These are phyloP conservation scores for Tephrocybe sp. DNA, from an alignment of 768 basidiomycete species.

Conservation along the genomic window DNA sequence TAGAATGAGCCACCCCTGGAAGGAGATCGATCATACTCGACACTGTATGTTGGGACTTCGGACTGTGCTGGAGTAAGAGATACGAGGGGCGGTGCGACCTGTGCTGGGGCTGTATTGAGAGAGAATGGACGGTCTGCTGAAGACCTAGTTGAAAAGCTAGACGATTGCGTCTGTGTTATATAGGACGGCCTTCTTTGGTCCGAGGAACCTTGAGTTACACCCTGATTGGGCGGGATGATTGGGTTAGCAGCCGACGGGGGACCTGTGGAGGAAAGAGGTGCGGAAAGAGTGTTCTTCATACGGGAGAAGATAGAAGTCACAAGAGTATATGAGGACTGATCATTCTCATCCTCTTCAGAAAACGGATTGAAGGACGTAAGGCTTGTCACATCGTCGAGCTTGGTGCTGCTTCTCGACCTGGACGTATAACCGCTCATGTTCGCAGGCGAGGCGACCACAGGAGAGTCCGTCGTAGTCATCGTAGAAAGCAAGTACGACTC, in stretches of 20 bases:
- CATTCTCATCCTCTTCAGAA: slow-evolving; percentile 90
- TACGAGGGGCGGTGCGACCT: slow-evolving; percentile 78
- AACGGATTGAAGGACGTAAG: slow-evolving; percentile 91
- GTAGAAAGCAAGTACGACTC: neutral
- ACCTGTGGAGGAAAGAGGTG: slow-evolving; percentile 60
- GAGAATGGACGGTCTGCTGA: slow-evolving; percentile 60
- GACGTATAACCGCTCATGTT: slow-evolving; percentile 45
- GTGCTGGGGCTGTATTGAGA: slow-evolving; percentile 50
- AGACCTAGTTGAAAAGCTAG: slow-evolving; percentile 47
- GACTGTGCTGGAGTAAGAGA: slow-evolving; percentile 86
- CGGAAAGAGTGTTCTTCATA: slow-evolving; percentile 77
- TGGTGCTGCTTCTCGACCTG: slow-evolving; percentile 64
- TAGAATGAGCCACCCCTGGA: slow-evolving; percentile 50
- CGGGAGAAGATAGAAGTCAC: slow-evolving; percentile 80
- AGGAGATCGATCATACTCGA: slow-evolving; percentile 62
- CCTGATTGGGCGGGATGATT: slow-evolving; percentile 27
- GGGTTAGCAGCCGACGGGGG: slow-evolving; percentile 35
- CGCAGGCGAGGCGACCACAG: slow-evolving; percentile 32
- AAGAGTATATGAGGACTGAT: slow-evolving; percentile 82
- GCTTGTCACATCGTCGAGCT: slow-evolving; percentile 64
- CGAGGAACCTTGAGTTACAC: slow-evolving; percentile 19
- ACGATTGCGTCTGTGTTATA: slow-evolving; percentile 43
- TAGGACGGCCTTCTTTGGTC: slow-evolving; percentile 67
- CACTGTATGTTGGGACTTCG: slow-evolving; percentile 68
- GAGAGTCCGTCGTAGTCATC: slow-evolving; percentile 26